phyloP scores from a whole-genome alignment of 805 yeast genomes.

The Nakazawaea anatomiae region DNA sequence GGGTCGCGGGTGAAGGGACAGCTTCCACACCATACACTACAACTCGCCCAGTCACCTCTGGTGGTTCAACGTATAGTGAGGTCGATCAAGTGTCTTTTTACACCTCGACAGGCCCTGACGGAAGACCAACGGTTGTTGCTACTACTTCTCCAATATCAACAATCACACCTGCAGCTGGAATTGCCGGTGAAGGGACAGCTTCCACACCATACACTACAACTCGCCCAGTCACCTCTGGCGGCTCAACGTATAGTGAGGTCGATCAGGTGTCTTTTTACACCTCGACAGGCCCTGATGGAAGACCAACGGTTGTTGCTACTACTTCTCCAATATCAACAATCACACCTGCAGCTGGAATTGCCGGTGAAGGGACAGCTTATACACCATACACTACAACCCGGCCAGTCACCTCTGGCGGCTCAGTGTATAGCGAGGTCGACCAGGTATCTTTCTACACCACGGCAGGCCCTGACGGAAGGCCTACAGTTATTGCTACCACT shows the following conservation, averaged over 20 bases:
- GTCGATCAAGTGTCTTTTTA: constrained; percentile 1
- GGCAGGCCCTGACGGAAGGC: not conserved
- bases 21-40: not conserved
- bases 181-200: not conserved
- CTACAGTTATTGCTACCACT: not conserved
- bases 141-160: not conserved
- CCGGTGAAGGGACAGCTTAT: not conserved
- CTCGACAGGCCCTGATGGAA: not conserved
- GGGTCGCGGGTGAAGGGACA: not conserved
- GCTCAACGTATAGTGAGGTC: not conserved
- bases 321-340: not conserved
- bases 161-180: not conserved
- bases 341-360: not conserved
- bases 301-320: not conserved
- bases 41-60: not conserved
- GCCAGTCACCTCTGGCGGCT: not conserved
- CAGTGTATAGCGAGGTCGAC: not conserved
- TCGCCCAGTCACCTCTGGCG: not conserved
- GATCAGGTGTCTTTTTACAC: not conserved
- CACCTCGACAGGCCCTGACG: not conserved
- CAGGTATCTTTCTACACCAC: not conserved
- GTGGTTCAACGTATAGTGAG: not conserved
- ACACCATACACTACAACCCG: not conserved
- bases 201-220: not conserved
- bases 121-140: not conserved